These are phyloP conservation scores for Spizellomyces punctatus DNA, from an alignment of 192 early-diverging fungal species.

Conservation along the genomic window DNA sequence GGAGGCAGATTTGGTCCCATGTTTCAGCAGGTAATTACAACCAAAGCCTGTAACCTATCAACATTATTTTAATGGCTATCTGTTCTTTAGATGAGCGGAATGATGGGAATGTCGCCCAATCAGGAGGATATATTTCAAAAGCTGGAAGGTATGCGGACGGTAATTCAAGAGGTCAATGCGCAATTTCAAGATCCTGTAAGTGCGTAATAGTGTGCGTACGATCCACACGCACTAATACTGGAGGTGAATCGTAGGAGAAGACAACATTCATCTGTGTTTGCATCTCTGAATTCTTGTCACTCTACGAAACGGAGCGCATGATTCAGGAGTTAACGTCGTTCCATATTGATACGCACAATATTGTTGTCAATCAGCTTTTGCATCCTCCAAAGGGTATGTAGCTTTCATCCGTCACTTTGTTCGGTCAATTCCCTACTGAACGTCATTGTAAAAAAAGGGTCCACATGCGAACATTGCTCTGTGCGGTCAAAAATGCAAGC, in stretches of 20 bases:
- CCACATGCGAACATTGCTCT: constrained; percentile 69
- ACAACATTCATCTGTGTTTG: constrained; percentile 99
- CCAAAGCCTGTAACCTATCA: background rate
- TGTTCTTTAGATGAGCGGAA: constrained; percentile 69
- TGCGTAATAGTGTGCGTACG: background rate
- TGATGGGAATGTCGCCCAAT: constrained; percentile 75
- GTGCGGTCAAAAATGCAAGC: constrained; percentile 98
- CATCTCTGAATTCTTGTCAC: constrained; percentile 98
- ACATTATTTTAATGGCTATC: background rate
- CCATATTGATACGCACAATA: constrained; percentile 99
- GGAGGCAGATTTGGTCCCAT: constrained; percentile 94
- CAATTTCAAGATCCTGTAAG: constrained; percentile 98
- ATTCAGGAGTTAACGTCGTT: constrained; percentile 98
- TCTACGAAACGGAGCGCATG: constrained; percentile 99
- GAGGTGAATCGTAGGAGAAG: constrained; percentile 64
- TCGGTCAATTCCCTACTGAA: background rate
- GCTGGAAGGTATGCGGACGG: constrained; percentile 92
- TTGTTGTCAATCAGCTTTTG: constrained; percentile 97
- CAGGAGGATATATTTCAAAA: constrained; percentile 96
- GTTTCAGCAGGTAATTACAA: constrained; percentile 71
- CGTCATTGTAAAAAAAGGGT: constrained; percentile 23
- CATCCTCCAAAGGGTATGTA: constrained; percentile 83
- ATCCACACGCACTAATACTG: constrained; percentile 1
- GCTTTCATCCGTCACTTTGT: background rate
- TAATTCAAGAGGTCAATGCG: constrained; percentile 96